phyloP scores from a whole-genome alignment of 108 stramenopile species.

The Epithemia pelagica region DNA sequence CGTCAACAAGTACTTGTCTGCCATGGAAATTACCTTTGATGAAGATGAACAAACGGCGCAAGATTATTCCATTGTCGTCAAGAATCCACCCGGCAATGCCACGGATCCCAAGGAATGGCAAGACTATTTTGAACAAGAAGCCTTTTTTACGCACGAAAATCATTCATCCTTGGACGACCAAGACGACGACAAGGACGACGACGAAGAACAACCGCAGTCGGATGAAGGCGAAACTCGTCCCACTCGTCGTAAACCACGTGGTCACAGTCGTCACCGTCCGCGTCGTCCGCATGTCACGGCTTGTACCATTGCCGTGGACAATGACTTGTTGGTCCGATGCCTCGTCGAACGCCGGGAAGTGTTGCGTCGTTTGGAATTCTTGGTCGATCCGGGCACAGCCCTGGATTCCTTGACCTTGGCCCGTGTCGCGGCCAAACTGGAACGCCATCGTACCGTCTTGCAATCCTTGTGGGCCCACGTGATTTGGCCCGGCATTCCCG shows the following conservation, averaged over 20 bases:
- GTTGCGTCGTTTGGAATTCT: slow-evolving; percentile 40
- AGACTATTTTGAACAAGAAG: slow-evolving; percentile 75
- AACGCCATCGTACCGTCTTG: slow-evolving; percentile 35
- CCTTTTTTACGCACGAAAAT: too few relatives aligned
- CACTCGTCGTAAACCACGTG: too few relatives aligned
- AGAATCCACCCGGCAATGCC: slow-evolving; percentile 77
- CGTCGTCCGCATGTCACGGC: slow-evolving; percentile 57
- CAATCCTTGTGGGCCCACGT: slow-evolving; percentile 29
- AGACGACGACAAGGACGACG: too few relatives aligned
- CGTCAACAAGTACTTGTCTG: slow-evolving; percentile 34
- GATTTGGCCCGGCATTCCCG: slow-evolving; percentile 49
- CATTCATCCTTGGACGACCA: too few relatives aligned
- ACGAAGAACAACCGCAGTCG: too few relatives aligned
- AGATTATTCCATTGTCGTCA: slow-evolving; percentile 80
- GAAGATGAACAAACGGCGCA: slow-evolving; percentile 87
- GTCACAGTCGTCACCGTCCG: slow-evolving; percentile 31
- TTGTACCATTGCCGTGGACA: slow-evolving; percentile 78
- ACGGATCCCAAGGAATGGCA: slow-evolving; percentile 82
- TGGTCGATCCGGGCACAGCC: slow-evolving; percentile 43
- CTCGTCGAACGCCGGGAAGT: slow-evolving; percentile 67
- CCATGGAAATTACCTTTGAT: slow-evolving; percentile 60
- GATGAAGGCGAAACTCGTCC: too few relatives aligned
- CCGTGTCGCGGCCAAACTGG: slow-evolving; percentile 41
- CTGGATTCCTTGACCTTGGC: slow-evolving; percentile 49
- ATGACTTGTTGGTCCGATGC: slow-evolving; percentile 59